Conservation (phyloP, 208 protist genomes). For the Trypanosoma vivax region DNA sequence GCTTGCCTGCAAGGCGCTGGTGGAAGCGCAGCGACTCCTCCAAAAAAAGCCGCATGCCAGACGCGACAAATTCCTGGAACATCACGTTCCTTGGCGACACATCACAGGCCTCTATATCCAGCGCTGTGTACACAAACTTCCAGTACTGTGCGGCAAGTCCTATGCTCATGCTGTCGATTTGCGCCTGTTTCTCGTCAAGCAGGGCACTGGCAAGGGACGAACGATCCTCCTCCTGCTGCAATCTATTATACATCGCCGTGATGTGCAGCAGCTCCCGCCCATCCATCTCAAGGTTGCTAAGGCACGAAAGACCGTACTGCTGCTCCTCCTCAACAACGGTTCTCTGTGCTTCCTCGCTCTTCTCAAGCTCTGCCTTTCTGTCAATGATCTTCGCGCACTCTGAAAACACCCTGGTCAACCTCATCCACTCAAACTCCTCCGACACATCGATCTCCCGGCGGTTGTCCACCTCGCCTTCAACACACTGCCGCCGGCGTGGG, state of each 20-base stretch:
- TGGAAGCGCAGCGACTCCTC: background rate
- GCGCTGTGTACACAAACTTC: background rate
- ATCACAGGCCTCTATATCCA: conserved; percentile 10
- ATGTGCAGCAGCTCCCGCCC: conserved; percentile 18
- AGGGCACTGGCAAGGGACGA: background rate
- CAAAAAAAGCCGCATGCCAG: background rate
- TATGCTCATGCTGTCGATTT: background rate
- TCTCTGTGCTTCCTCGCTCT: conserved; percentile 1
- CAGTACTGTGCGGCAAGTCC: background rate
- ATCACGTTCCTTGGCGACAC: background rate
- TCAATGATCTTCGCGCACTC: conserved; percentile 9
- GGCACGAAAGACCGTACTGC: background rate
- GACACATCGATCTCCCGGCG: conserved; percentile 23
- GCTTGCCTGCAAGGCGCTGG: background rate
- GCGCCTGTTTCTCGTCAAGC: background rate
- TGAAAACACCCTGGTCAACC: background rate
- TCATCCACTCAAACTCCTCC: conserved; percentile 18
- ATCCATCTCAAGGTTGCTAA: conserved; percentile 14
- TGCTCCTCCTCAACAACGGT: conserved; percentile 10
- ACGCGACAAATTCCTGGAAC: background rate
- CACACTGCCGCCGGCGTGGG: conserved; percentile 4
- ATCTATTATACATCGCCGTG: background rate
- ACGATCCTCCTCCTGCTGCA: conserved; percentile 2
- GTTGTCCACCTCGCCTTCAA: conserved; percentile 6
- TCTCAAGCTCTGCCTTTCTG: conserved; percentile 1